A percentile compares a stretch with the other conserved stretches of the same genome.
Evolutionary conservation across 2,329 filamentous ascomycete genomes (phyloP).

Genomic region (Cladorrhinum sp.): DNA sequence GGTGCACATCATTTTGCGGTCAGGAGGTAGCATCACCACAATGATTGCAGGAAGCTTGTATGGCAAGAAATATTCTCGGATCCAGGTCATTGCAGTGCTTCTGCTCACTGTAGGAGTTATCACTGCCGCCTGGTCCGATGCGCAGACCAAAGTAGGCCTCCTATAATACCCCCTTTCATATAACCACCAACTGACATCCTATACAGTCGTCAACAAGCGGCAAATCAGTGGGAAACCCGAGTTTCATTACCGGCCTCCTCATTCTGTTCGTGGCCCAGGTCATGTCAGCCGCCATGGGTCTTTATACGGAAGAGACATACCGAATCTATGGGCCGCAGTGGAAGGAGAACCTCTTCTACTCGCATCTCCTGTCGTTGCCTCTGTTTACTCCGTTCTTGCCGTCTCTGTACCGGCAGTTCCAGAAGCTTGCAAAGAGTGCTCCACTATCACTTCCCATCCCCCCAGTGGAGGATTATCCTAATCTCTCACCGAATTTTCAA

Average conservation of each 20-base stretch:
- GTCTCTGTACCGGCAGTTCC: slow-evolving; percentile 62
- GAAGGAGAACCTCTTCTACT: slow-evolving; percentile 96
- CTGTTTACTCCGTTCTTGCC: slow-evolving; percentile 71
- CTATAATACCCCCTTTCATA: background rate
- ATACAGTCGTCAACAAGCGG: slow-evolving; percentile 26
- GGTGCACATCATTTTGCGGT: slow-evolving; percentile 92
- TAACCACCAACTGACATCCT: slow-evolving; percentile 26
- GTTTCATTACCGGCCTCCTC: slow-evolving; percentile 66
- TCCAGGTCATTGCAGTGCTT: slow-evolving; percentile 78
- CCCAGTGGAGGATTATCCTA: slow-evolving; percentile 31
- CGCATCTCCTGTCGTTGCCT: slow-evolving; percentile 70
- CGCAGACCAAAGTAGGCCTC: slow-evolving; percentile 68
- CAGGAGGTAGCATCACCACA: slow-evolving; percentile 92
- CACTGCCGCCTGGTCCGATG: slow-evolving; percentile 85
- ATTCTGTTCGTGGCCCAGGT: slow-evolving; percentile 87
- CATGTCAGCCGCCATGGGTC: slow-evolving; percentile 87
- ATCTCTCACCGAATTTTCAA: slow-evolving; percentile 38
- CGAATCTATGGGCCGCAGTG: slow-evolving; percentile 81
- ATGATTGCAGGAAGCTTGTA: slow-evolving; percentile 86
- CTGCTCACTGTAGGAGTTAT: slow-evolving; percentile 84
- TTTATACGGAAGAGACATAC: slow-evolving; percentile 92
- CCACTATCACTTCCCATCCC: slow-evolving; percentile 49
- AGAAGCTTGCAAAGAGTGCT: slow-evolving; percentile 60
- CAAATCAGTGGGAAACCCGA: slow-evolving; percentile 32
- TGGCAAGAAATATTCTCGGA: slow-evolving; percentile 76